Percentiles rank a stretch among this genome's conserved stretches.
Evolutionary conservation across 2,329 filamentous ascomycete genomes (phyloP).

Genomic region (Hansfordia pulvinata): DNA sequence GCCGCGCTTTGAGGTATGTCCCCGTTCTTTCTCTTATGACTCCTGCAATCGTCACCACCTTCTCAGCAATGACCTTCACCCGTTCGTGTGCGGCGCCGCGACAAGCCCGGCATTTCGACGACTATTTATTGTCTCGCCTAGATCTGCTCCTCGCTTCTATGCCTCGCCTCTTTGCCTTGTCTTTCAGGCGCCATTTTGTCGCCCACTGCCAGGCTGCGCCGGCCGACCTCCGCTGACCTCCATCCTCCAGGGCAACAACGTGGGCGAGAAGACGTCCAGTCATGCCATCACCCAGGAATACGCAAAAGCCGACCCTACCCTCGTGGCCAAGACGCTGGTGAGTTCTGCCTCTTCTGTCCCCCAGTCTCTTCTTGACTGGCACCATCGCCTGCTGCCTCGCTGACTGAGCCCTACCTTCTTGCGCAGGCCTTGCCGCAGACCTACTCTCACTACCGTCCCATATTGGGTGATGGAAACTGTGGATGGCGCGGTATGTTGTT

Average conservation of each 20-base stretch:
- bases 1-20: slow-evolving; percentile 39
- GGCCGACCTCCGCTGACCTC: no score
- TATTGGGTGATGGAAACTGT: slow-evolving; percentile 90
- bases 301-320: slow-evolving; percentile 73
- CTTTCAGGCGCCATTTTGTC: slow-evolving; percentile 4
- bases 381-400: no score
- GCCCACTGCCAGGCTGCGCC: no score
- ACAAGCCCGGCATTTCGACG: no score
- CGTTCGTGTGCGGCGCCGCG: no score
- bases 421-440: slow-evolving; percentile 62
- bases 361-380: no score
- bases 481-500: slow-evolving; percentile 84
- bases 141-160: background rate
- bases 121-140: background rate
- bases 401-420: slow-evolving; percentile 4
- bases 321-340: slow-evolving; percentile 78
- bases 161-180: slow-evolving; percentile 1
- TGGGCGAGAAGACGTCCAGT: slow-evolving; percentile 67
- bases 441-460: slow-evolving; percentile 76
- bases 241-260: slow-evolving; percentile 58
- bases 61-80: no score
- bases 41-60: no score
- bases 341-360: slow-evolving; percentile 18
- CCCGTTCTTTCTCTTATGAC: background rate
- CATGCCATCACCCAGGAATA: slow-evolving; percentile 73